phyloP scores from a whole-genome alignment of 345 rosid species.

The Syzygium jambos region DNA sequence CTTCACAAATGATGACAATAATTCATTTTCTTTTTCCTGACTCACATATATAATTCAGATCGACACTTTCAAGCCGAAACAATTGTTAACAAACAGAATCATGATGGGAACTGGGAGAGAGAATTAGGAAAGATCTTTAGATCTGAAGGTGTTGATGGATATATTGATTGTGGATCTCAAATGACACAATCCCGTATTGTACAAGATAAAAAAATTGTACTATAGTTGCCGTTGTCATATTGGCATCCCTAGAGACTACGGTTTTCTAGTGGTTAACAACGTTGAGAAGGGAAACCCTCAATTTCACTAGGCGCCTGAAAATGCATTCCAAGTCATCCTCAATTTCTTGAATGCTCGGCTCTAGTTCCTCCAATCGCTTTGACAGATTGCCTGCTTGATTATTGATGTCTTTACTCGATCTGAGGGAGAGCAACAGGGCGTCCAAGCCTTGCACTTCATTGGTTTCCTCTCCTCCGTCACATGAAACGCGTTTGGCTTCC shows the following conservation, averaged over 20 bases:
- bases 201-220: background rate
- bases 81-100: background rate
- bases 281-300: background rate
- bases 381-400: background rate
- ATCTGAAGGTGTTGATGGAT: background rate
- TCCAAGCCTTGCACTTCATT: background rate
- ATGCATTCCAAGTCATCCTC: slow-evolving; percentile 6
- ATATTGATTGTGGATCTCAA: background rate
- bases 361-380: background rate
- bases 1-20: background rate
- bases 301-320: slow-evolving; percentile 8
- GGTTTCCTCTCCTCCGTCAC: background rate
- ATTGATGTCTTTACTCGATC: background rate
- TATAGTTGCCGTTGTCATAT: background rate
- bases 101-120: background rate
- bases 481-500: slow-evolving; percentile 1
- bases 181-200: background rate
- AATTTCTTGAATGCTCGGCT: slow-evolving; percentile 3
- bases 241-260: background rate
- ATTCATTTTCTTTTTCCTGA: background rate
- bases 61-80: background rate
- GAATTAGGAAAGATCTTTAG: background rate
- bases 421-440: background rate
- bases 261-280: background rate
- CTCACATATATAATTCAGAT: background rate